These are phyloP conservation scores for Suhomyces tanzawaensis DNA, from an alignment of 805 yeast species.

Conservation along the genomic window DNA sequence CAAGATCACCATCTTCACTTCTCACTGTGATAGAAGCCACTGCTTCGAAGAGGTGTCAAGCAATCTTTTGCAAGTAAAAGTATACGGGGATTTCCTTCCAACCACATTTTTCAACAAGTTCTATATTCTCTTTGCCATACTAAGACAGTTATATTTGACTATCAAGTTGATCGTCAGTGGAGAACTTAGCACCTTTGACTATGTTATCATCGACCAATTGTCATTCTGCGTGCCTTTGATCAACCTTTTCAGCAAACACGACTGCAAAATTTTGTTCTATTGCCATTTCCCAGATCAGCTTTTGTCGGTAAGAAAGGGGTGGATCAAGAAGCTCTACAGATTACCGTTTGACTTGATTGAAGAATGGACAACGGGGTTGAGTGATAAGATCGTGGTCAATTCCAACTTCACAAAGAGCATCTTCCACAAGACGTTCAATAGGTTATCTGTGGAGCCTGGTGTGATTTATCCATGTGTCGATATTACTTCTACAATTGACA, in stretches of 20 bases:
- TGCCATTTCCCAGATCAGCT: slow-evolving; percentile 96
- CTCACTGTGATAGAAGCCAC: slow-evolving; percentile 84
- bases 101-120: slow-evolving; percentile 63
- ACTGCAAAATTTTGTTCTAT: slow-evolving; percentile 69
- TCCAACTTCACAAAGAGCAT: slow-evolving; percentile 76
- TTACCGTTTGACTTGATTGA: slow-evolving; percentile 82
- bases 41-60: slow-evolving; percentile 85
- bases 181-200: slow-evolving; percentile 54
- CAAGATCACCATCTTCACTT: slow-evolving; percentile 70
- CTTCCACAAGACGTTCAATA: slow-evolving; percentile 61
- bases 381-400: slow-evolving; percentile 85
- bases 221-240: slow-evolving; percentile 80
- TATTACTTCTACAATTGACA: slow-evolving; percentile 21
- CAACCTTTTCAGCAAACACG: slow-evolving; percentile 36
- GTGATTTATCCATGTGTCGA: slow-evolving; percentile 83
- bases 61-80: slow-evolving; percentile 58
- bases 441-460: slow-evolving; percentile 42
- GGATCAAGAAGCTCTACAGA: slow-evolving; percentile 65
- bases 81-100: slow-evolving; percentile 84
- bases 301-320: slow-evolving; percentile 57
- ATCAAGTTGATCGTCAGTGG: slow-evolving; percentile 45
- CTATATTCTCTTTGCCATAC: slow-evolving; percentile 75
- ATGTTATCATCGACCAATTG: slow-evolving; percentile 83
- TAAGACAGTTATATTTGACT: slow-evolving; percentile 75
- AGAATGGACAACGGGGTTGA: slow-evolving; percentile 68